Base-by-base conservation (phyloP, 2,329 filamentous ascomycete genomes). In the Xylaria arbuscula region DNA sequence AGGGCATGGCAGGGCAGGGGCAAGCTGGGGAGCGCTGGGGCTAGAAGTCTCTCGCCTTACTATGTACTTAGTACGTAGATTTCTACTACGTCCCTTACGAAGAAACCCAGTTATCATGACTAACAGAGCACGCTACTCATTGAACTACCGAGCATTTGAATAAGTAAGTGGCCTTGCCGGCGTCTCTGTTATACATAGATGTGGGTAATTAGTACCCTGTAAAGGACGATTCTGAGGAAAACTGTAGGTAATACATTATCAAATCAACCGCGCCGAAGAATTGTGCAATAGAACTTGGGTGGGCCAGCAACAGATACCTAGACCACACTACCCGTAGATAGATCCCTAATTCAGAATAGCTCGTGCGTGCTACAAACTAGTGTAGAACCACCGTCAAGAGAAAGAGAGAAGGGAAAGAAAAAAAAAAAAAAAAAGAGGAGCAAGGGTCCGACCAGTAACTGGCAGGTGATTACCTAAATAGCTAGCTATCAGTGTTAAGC, bases 1-100 rank as follows among this genome's bases (percentile, higher is more conserved):
- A 58, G 57, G 61, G 54, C 62, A 69, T 34, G 56, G 42, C 68
- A 66, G 62, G 51, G 62, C 62, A 64, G 61, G 62, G 51, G 62
- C 62, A 64, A 57, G 65, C 58, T 64, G 57, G 62, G 50, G 48
- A 19, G 54, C 48, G 53, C 54, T 60, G 67, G 68, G 64, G 60
- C 68, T 64, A 67, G 36, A 62, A 60, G 51, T 47, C 50, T 47
- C 50, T 54, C 40, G 40, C 40, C 40, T 45, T 17, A 45, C 7
- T 28, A n/a, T n/a, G n/a, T n/a, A n/a, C n/a, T n/a, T n/a, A n/a
- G 28, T 28, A 28, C 3, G 28, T 28, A 28, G 5, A 5, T 28
- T 3, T 5, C 28, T 28, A 28, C 3, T 28, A 28, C 5, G 5
- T 28, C 5, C 2, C 28, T 5, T 28, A 28, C 28, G 28, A 28